Conservation (phyloP, 2,329 filamentous ascomycete species). For the Verticillium nonalfalfae region DNA sequence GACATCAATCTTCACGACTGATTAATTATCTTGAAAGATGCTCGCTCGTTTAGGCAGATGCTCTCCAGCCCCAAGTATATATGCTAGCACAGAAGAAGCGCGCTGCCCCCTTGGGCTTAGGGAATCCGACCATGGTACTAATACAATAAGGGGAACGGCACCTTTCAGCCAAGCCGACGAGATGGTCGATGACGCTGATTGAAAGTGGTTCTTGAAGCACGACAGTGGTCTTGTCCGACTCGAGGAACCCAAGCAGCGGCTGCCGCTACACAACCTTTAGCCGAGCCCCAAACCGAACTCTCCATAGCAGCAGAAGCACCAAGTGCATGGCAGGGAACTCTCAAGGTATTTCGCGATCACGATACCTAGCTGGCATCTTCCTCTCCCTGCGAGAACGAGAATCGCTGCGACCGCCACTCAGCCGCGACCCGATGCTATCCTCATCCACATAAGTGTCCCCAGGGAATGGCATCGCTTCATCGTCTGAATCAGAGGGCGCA, state of each 20-base stretch:
- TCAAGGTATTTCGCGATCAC: not conserved
- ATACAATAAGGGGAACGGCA: not conserved
- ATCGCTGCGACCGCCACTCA: not conserved
- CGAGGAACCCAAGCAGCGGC: too few relatives aligned
- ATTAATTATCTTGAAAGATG: too few relatives aligned
- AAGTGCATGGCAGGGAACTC: too few relatives aligned
- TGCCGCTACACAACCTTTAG: not conserved
- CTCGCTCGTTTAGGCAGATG: too few relatives aligned
- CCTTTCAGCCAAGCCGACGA: not conserved
- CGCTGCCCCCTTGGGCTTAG: not conserved
- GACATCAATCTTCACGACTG: too few relatives aligned
- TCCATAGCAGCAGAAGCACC: not conserved
- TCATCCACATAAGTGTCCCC: not conserved
- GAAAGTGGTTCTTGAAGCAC: too few relatives aligned
- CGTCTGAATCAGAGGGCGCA: not conserved
- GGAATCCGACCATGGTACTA: not conserved
- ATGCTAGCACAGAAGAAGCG: too few relatives aligned
- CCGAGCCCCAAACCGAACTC: too few relatives aligned
- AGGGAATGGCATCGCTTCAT: not conserved
- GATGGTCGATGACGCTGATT: not conserved
- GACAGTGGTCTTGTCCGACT: too few relatives aligned
- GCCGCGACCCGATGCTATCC: not conserved
- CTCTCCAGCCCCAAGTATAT: too few relatives aligned
- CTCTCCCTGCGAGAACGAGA: not conserved
- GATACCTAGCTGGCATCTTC: not conserved